A percentile compares a stretch with the other conserved stretches of the same genome.
These are phyloP conservation scores for Cutaneotrichosporon sp. DNA, from an alignment of 1,284 basidiomycete species.

Conservation along the genomic window DNA sequence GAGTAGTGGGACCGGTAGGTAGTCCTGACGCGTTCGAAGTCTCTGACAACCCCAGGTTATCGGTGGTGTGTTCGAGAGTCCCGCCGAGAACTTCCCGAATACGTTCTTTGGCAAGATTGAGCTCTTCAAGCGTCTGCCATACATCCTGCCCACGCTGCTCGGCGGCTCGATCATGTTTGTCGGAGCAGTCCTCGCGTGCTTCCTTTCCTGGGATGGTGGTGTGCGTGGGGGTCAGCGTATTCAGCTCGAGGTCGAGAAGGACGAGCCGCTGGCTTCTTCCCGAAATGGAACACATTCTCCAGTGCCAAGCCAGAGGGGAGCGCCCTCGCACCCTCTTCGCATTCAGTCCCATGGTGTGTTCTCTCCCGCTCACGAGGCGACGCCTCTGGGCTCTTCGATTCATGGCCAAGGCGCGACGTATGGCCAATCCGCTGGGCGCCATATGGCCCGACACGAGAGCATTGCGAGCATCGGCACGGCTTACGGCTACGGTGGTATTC, in stretches of 20 bases:
- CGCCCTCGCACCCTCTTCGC: slow-evolving; percentile 27
- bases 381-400: neutral
- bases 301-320: slow-evolving; percentile 12
- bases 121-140: slow-evolving; percentile 77
- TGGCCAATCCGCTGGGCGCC: slow-evolving; percentile 30
- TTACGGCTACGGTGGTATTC: slow-evolving; percentile 46
- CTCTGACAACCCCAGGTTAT: slow-evolving; percentile 54
- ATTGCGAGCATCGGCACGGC: slow-evolving; percentile 14
- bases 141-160: slow-evolving; percentile 81
- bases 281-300: slow-evolving; percentile 12
- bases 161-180: slow-evolving; percentile 64
- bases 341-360: slow-evolving; percentile 10
- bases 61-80: slow-evolving; percentile 79
- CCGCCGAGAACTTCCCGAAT: slow-evolving; percentile 75
- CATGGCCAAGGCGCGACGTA: slow-evolving; percentile 15
- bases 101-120: slow-evolving; percentile 58
- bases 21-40: neutral
- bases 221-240: slow-evolving; percentile 73
- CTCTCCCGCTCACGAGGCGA: slow-evolving; percentile 5
- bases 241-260: slow-evolving; percentile 69
- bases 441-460: slow-evolving; percentile 4
- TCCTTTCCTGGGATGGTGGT: slow-evolving; percentile 85
- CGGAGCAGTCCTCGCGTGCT: slow-evolving; percentile 80
- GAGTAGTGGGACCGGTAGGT: slow-evolving; percentile 50
- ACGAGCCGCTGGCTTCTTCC: slow-evolving; percentile 36